Evolutionary conservation across 2,329 filamentous ascomycete species (phyloP), one percentile per base, ranked within the genome.

Genomic region (Phoma sp.): DNA sequence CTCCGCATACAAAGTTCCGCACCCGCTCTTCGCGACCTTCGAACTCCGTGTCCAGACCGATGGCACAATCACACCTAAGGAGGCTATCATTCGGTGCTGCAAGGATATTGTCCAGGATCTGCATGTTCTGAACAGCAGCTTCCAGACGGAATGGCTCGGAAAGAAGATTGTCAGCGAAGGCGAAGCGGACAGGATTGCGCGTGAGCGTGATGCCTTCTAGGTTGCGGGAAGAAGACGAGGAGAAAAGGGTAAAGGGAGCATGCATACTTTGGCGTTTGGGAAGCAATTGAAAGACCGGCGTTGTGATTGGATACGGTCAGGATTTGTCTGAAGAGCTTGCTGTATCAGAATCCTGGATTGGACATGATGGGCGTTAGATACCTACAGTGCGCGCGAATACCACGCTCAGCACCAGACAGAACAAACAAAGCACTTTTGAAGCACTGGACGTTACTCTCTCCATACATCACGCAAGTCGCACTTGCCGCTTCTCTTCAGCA

Each of bases 21-120:
- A 78, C 69, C 65, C 75, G 25, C 68, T 78, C 43, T 75, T 78
- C 61, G 69, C 74, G 34, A 73, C 71, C 28, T 87, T 91, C 74
- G 80, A 87, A 65, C 81, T 99, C 56, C 91, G 95, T 52, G 85
- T 99, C 54, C 92, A 96, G 77, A 99, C 95, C 4, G 92, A 98
- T 72, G 95, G 95, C 55, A 84, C 84, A 20, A 84, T 96, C 60
- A 90, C 89, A 1, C 92, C 95, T n/a, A 93, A 93, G 65, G 91
- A 96, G 65, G 92, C 93, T 1, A 82, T 99, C 33, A 81, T 95
- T 49, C 84, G 87, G 45, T 88, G 89, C 34, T 96, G 91, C 78
- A 87, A 90, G 74, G 88, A 92, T 62, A 83, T 97, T 38, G 90
- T 99, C 59, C 84, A 87, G 54, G 88, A 96, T 62, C 84, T 96